Evolutionary conservation across 768 basidiomycete genomes (phyloP), one percentile per base, ranked within the genome.

Genomic region (Tylopilus felleus): DNA sequence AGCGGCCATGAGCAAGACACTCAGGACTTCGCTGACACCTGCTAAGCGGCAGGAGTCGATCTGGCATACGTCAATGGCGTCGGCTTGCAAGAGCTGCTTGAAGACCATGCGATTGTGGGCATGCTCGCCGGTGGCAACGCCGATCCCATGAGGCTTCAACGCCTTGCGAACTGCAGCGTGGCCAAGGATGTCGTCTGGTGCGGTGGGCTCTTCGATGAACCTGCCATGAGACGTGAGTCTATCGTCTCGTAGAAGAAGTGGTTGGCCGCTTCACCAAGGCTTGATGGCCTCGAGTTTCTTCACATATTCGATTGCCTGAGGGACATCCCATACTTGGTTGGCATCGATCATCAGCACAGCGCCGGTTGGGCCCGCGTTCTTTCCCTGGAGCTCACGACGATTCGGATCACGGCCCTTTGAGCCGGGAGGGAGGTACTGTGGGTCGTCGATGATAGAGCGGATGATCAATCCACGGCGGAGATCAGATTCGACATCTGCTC

Each of bases 191-290:
- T 98, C 95, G 65, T 97, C 95, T 0, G 91, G 95, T 0, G 95
- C 95, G 0, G 95, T 97, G 0, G 95, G 95, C 65, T 98, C 95
- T 67, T 98, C 95, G 59, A 97, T 97, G 74, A 97, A 98, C 89
- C 89, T 90, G 42, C 21, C 9, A 23, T 16, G 8, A 19, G 16
- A 48, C 17, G 8, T 52, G 33, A 47, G 41, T 35, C 25, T 44
- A n/a, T 52, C 47, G 40, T 39, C 6, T 29, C 22, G 29, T 7
- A 17, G 14, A 16, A 19, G 31, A n/a, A 23, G 10, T 0, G 40
- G 5, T 5, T 22, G 23, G 9, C 3, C 40, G 41, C 13, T 75
- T 59, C 61, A 89, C 94, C 95, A 98, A 22, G 95, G 95, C 63
- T 86, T 91, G 69, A 93, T 83, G 48, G 82, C 80, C 61, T 82